Conservation (phyloP, 768 basidiomycete genomes). For the Sporobolomyces pararoseus region DNA sequence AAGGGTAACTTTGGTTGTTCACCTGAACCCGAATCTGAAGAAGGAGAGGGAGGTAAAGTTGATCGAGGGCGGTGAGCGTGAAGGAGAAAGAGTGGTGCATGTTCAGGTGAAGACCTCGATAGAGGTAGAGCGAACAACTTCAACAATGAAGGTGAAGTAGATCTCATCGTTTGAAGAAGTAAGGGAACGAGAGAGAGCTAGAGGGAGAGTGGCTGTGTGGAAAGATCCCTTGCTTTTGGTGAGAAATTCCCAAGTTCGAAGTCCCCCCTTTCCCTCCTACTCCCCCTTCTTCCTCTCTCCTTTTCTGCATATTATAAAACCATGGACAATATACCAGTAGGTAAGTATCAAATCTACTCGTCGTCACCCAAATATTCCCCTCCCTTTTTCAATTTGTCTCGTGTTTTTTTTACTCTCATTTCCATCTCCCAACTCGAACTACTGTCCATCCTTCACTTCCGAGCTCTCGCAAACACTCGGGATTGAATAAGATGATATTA, state of each 20-base stretch:
- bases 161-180: slow-evolving; percentile 18
- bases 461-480: background rate
- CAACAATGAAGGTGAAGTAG: slow-evolving; percentile 13
- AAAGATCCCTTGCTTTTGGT: background rate
- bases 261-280: background rate
- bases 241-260: background rate
- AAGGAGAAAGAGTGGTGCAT: slow-evolving; percentile 22
- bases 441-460: too few relatives aligned
- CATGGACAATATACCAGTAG: slow-evolving; percentile 15
- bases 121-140: slow-evolving; percentile 37
- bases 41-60: background rate
- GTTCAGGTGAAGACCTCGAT: background rate
- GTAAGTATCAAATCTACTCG: background rate
- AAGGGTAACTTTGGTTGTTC: background rate
- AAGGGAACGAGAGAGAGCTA: background rate
- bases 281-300: background rate
- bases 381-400: background rate
- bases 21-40: background rate
- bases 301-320: background rate
- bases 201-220: background rate
- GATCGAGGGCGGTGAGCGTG: slow-evolving; percentile 19
- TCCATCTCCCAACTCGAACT: too few relatives aligned
- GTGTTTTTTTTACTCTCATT: background rate
- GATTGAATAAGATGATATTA: too few relatives aligned
- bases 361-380: background rate